Base-by-base conservation (phyloP, 495 filamentous ascomycete genomes). In the Pyrenopolyporus hunteri region DNA sequence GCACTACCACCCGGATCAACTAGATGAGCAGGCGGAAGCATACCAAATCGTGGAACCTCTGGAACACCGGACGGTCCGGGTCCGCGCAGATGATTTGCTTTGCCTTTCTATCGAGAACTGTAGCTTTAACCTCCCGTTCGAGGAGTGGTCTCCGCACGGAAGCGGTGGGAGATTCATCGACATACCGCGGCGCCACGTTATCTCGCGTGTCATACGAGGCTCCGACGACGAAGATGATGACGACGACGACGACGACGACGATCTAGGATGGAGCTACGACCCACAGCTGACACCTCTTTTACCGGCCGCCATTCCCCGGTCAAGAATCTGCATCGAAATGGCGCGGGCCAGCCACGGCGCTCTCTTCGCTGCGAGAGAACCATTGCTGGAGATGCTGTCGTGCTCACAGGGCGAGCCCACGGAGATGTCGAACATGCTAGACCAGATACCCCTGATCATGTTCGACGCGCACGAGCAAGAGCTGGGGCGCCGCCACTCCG, bases 81-180 rank as follows among this genome's bases (percentile, higher is more conserved):
- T 67, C 1, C 59, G 51, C 25, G 3, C 45, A 0, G 40, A 62
- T 11, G 69, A 71, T 8, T 13, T 71, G 8, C 57, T 69, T 7
- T 53, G 56, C 8, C 57, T 71, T 4, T 71, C 66, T 0, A 32
- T 67, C 26, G 66, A 69, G 54, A 71, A 71, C 35, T 71, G 69
- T 40, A 71, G 69, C 53, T 69, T 71, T 46, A 71, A 64, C 35
- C 53, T 71, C 9, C 69, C 59, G 7, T 51, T 51, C 33, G 69
- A 69, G 36, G 69, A 71, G 29, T 7, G 8, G 1, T 31, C 51
- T 7, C 8, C 47, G n/a, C n/a, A n/a, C n/a, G n/a, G n/a, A n/a
- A n/a, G n/a, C n/a, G n/a, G n/a, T n/a, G n/a, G n/a, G n/a, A n/a
- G n/a, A n/a, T n/a, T n/a, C n/a, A n/a, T n/a, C n/a, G n/a, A n/a